phyloP scores from a whole-genome alignment of 768 basidiomycete species.

The Hortiboletus flavorubellus region DNA sequence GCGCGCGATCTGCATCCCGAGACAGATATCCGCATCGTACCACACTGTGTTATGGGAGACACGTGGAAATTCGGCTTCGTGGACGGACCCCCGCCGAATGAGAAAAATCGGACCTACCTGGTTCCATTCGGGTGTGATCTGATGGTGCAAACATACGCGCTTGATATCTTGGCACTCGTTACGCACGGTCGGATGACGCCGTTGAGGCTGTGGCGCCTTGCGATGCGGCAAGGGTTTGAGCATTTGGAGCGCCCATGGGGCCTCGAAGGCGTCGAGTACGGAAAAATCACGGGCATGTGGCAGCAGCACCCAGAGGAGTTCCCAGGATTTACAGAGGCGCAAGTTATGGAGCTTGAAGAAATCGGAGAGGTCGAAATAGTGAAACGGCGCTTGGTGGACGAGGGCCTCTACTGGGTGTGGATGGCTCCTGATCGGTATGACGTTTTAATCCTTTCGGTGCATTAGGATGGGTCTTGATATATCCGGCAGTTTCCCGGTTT shows the following conservation, averaged over 20 bases:
- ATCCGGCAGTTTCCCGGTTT: not conserved
- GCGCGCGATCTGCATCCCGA: not conserved
- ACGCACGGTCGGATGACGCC: not conserved
- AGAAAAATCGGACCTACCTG: not conserved
- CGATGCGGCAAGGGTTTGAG: not conserved
- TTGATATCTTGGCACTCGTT: constrained; percentile 1
- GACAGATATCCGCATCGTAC: not conserved
- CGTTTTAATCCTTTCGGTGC: not conserved
- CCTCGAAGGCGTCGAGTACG: not conserved
- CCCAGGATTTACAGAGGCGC: not conserved
- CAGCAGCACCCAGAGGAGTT: not conserved
- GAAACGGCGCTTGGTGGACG: not conserved
- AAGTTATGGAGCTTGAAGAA: not conserved
- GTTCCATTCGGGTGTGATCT: not conserved
- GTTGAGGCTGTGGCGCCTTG: not conserved
- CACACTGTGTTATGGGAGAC: not conserved
- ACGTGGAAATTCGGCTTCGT: not conserved
- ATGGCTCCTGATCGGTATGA: not conserved
- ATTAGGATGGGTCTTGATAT: not conserved
- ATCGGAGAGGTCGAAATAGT: not conserved
- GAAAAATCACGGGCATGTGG: not conserved
- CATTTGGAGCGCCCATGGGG: not conserved
- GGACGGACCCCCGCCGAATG: not conserved
- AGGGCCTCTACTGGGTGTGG: not conserved
- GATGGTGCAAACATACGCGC: not conserved